Percentiles rank a stretch among this genome's conserved stretches.
Evolutionary conservation across 108 stramenopile genomes (phyloP).

Genomic region (Epipyxis sp.): DNA sequence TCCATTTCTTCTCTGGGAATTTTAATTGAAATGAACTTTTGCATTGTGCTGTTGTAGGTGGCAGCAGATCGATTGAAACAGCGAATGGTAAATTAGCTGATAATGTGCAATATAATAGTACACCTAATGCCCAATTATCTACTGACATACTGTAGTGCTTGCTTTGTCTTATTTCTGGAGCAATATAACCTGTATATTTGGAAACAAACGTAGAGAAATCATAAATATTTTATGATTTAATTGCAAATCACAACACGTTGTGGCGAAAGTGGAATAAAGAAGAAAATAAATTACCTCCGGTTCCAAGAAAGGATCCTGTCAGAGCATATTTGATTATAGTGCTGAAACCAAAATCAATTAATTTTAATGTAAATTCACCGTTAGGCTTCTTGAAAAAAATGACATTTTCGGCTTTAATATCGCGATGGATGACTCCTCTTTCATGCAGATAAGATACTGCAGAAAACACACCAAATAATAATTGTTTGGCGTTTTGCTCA

Average conservation of each 20-base stretch:
- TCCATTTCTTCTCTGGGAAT: constrained; percentile 21
- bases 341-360: constrained; percentile 35
- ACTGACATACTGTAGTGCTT: constrained; percentile 22
- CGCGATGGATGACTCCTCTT: constrained; percentile 9
- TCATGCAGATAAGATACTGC: constrained; percentile 22
- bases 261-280: no score
- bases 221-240: no score
- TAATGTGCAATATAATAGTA: constrained; percentile 30
- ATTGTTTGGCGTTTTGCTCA: constrained; percentile 1
- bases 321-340: constrained; percentile 31
- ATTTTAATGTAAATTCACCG: not conserved
- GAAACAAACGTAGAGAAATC: no score
- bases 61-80: constrained; percentile 16
- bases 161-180: constrained; percentile 36
- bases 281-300: no score
- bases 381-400: not conserved
- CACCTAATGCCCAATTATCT: constrained; percentile 34
- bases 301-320: constrained; percentile 34
- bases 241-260: no score
- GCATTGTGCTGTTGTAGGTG: not conserved
- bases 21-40: not conserved
- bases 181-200: no score
- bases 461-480: constrained; percentile 6
- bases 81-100: constrained; percentile 25
- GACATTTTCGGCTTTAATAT: constrained; percentile 23